These are phyloP conservation scores for Naegleria fowleri DNA, from an alignment of 208 protist genomes.

Conservation along the genomic window DNA sequence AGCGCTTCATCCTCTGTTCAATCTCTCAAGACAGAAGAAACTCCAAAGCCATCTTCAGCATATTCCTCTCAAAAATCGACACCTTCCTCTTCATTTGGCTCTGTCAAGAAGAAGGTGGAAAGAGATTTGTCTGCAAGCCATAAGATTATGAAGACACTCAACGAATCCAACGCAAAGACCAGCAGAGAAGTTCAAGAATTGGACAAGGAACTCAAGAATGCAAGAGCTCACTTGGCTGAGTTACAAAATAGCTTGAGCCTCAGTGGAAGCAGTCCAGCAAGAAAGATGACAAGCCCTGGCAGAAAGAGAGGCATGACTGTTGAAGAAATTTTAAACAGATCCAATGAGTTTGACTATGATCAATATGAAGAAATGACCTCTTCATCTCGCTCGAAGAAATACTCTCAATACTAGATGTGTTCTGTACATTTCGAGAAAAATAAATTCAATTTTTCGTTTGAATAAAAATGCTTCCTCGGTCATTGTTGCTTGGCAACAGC, in stretches of 20 bases:
- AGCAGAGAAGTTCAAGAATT: constrained; percentile 2
- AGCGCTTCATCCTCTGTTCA: not conserved
- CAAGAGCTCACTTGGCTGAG: constrained; percentile 14
- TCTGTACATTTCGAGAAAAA: too few relatives aligned
- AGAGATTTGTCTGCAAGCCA: not conserved
- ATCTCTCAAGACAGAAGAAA: not conserved
- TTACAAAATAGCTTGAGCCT: constrained; percentile 11
- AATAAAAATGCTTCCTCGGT: too few relatives aligned
- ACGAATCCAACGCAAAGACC: not conserved
- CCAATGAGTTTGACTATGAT: not conserved
- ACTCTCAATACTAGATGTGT: not conserved
- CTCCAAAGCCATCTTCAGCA: not conserved
- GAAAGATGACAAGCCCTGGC: not conserved
- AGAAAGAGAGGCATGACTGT: not conserved
- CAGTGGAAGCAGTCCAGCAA: not conserved
- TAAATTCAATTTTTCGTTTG: too few relatives aligned
- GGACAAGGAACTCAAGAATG: constrained; percentile 22
- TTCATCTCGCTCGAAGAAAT: not conserved
- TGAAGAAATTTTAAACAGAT: constrained; percentile 2
- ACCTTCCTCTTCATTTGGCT: not conserved
- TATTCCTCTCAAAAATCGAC: not conserved
- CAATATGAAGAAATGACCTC: not conserved
- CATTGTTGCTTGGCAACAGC: too few relatives aligned
- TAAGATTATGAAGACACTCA: constrained; percentile 5
- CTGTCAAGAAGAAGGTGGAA: constrained; percentile 7